Conservation (phyloP, 345 rosid species). For the Populus alba region DNA sequence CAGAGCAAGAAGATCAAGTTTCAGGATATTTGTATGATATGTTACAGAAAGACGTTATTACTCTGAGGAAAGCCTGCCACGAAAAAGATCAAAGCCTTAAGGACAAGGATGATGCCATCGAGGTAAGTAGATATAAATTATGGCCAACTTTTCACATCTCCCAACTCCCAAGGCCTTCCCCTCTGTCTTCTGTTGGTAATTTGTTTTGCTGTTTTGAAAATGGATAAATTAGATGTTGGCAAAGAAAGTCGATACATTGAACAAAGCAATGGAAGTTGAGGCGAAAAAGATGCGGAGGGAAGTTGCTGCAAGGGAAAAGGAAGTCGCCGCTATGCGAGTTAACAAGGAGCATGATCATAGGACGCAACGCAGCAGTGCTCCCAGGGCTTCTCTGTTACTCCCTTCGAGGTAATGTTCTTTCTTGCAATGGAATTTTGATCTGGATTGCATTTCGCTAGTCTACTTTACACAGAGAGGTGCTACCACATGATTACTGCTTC, state of each 20-base stretch:
- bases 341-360: conserved; percentile 81
- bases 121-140: conserved; percentile 41
- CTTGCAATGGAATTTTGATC: neutral
- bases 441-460: neutral
- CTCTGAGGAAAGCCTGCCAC: conserved; percentile 76
- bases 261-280: conserved; percentile 97
- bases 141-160: neutral
- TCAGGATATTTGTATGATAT: conserved; percentile 77
- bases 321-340: conserved; percentile 93
- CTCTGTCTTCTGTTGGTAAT: conserved; percentile 4
- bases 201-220: conserved; percentile 17
- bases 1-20: conserved; percentile 53
- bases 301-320: conserved; percentile 97
- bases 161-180: neutral
- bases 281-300: conserved; percentile 98
- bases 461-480: neutral
- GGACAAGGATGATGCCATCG: conserved; percentile 96
- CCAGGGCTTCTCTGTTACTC: conserved; percentile 30
- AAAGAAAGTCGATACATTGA: conserved; percentile 91
- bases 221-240: conserved; percentile 72
- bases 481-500: neutral
- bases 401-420: conserved; percentile 32
- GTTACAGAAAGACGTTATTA: conserved; percentile 86
- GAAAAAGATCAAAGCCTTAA: conserved; percentile 94
- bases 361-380: conserved; percentile 38